Base-by-base conservation (phyloP, 2,329 filamentous ascomycete genomes). In the Nemania diffusa region DNA sequence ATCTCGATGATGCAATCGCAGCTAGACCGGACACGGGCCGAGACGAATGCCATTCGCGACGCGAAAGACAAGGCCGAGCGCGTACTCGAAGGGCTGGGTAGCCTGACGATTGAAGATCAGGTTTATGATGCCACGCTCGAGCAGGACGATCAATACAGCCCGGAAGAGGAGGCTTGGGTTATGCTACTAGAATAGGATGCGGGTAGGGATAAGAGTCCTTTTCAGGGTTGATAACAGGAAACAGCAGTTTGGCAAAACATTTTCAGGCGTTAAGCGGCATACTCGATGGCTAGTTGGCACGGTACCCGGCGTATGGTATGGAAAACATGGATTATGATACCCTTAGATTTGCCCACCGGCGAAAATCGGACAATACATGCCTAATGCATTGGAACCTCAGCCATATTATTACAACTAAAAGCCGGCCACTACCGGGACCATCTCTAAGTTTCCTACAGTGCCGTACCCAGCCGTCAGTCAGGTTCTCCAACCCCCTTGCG, bases 21-120 rank as follows among this genome's bases (percentile, higher is more conserved):
- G 13, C 84, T 86, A 68, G 94, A 94, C 22, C 90, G 84, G 37
- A 86, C 81, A 46, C 87, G 86, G 0, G 91, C 82, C 0, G 92
- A 92, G 17, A 92, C 86, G 0, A 97, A 83, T 0, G 86, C 93
- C 91, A 97, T 97, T 76, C 84, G 85, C 65, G 86, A 86, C 65
- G 89, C 89, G 75, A 89, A 89, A 59, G 89, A 90, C 71, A 91
- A 91, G 80, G 92, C 96, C 69, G 88, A 90, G 74, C 85, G 88
- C 44, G 84, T 95, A 63, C 84, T 97, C 67, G 88, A 89, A 65
- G 91, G 90, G 0, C 82, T 97, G 57, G 87, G 84, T 1, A 85
- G 85, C 71, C 76, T 88, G 67, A 82, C 83, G 57, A 73, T 80
- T 4, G 73, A 75, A 42, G 73, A 77, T 20, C 64, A 70, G 2